Evolutionary conservation across 2,329 filamentous ascomycete species (phyloP).

Genomic region (Trichoderma endophyticum): DNA sequence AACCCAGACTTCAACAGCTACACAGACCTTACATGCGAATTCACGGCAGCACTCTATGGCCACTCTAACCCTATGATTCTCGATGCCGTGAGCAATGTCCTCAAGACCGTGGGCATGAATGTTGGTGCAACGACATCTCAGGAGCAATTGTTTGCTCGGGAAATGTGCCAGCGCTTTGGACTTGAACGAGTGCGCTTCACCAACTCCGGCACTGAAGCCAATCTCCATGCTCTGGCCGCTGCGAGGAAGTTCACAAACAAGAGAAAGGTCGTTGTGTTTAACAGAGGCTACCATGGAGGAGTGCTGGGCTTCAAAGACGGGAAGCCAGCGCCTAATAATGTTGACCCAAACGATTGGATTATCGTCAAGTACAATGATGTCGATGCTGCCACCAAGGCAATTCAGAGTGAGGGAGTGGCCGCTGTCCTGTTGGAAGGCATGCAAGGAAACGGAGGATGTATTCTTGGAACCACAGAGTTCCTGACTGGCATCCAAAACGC

Average conservation of each 20-base stretch:
- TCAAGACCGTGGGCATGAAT: slow-evolving; percentile 49
- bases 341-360: slow-evolving; percentile 54
- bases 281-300: slow-evolving; percentile 41
- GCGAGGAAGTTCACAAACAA: slow-evolving; percentile 47
- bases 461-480: slow-evolving; percentile 50
- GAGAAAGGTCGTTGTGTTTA: slow-evolving; percentile 49
- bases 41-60: slow-evolving; percentile 63
- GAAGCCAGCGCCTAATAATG: slow-evolving; percentile 41
- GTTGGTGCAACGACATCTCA: slow-evolving; percentile 51
- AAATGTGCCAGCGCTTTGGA: slow-evolving; percentile 53
- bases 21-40: slow-evolving; percentile 60
- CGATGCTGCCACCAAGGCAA: slow-evolving; percentile 40
- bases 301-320: slow-evolving; percentile 36
- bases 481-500: slow-evolving; percentile 47
- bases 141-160: slow-evolving; percentile 50
- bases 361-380: slow-evolving; percentile 62
- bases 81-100: slow-evolving; percentile 43
- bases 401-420: slow-evolving; percentile 49
- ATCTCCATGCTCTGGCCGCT: slow-evolving; percentile 55
- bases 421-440: slow-evolving; percentile 65
- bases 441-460: slow-evolving; percentile 61
- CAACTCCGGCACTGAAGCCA: slow-evolving; percentile 66
- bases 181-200: slow-evolving; percentile 58
- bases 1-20: slow-evolving; percentile 38
- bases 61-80: slow-evolving; percentile 58